Percentiles rank a stretch among this genome's conserved stretches.
These are phyloP conservation scores for Lophiostoma macrostomum DNA, from an alignment of 495 filamentous ascomycete species.

Conservation along the genomic window DNA sequence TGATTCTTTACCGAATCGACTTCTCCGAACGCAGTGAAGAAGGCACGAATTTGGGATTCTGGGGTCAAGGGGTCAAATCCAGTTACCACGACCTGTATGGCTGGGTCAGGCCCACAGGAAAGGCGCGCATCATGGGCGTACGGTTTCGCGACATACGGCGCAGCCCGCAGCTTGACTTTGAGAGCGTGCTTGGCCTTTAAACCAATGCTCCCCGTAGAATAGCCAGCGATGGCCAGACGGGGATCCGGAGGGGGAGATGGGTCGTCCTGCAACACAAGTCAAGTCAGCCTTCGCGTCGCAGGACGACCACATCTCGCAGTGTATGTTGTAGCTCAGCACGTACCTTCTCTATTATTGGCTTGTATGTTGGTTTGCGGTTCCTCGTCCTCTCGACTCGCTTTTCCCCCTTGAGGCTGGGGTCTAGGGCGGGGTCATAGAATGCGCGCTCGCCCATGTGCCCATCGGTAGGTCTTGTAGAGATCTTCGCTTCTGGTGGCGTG, in stretches of 20 bases:
- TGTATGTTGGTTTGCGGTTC: slow-evolving; percentile 2
- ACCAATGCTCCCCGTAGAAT: slow-evolving; percentile 43
- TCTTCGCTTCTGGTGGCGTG: slow-evolving; percentile 51
- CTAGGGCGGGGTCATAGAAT: slow-evolving; percentile 71
- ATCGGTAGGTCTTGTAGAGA: slow-evolving; percentile 60
- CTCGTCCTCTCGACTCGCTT: slow-evolving; percentile 14
- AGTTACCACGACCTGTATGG: slow-evolving; percentile 83
- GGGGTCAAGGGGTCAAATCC: slow-evolving; percentile 87
- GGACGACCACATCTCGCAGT: slow-evolving; percentile 30
- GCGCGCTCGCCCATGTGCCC: slow-evolving; percentile 65
- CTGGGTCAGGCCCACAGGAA: slow-evolving; percentile 83
- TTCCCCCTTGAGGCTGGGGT: slow-evolving; percentile 65
- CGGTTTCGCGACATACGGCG: slow-evolving; percentile 73
- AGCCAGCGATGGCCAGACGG: slow-evolving; percentile 63
- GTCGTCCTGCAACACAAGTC: slow-evolving; percentile 56
- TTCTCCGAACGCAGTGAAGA: slow-evolving; percentile 84
- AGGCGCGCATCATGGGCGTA: slow-evolving; percentile 75
- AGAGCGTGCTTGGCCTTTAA: slow-evolving; percentile 40
- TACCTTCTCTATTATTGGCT: slow-evolving; percentile 57
- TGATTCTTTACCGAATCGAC: slow-evolving; percentile 85
- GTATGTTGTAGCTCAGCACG: slow-evolving; percentile 56
- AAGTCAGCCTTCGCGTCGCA: slow-evolving; percentile 34
- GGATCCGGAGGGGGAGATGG: slow-evolving; percentile 71
- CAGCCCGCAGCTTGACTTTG: slow-evolving; percentile 70
- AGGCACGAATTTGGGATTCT: slow-evolving; percentile 70